These are phyloP conservation scores for Scleroderma citrinum DNA, from an alignment of 768 basidiomycete genomes.

Conservation along the genomic window DNA sequence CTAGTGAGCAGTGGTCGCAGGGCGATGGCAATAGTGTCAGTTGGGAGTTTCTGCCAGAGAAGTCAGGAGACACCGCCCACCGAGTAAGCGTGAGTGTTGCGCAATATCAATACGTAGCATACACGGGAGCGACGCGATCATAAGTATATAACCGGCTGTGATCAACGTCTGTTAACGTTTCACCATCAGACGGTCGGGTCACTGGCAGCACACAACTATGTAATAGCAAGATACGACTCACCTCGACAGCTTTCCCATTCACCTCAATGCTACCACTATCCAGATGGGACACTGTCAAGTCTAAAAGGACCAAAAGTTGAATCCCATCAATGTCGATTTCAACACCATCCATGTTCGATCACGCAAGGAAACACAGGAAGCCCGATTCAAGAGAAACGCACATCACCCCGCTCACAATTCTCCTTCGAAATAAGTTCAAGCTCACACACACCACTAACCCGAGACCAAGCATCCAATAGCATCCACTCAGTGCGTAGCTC, in stretches of 20 bases:
- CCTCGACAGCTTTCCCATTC: slow-evolving; percentile 38
- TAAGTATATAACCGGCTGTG: background rate
- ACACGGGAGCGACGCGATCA: background rate
- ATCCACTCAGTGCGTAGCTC: no score
- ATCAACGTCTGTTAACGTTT: background rate
- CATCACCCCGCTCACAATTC: slow-evolving; percentile 54
- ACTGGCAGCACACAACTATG: no score
- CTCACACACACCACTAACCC: slow-evolving; percentile 59
- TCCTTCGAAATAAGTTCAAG: slow-evolving; percentile 46
- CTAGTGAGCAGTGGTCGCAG: no score
- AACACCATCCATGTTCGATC: background rate
- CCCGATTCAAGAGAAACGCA: slow-evolving; percentile 27
- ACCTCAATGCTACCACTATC: slow-evolving; percentile 51
- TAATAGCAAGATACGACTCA: slow-evolving; percentile 31
- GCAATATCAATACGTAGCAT: no score
- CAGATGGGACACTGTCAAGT: slow-evolving; percentile 72
- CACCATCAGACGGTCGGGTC: no score
- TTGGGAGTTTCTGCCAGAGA: slow-evolving; percentile 33
- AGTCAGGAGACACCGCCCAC: slow-evolving; percentile 41
- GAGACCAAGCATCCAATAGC: slow-evolving; percentile 71
- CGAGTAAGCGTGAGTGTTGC: background rate
- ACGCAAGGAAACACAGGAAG: background rate
- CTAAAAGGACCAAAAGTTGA: slow-evolving; percentile 36
- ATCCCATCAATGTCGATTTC: background rate
- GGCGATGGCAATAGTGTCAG: background rate